A percentile compares a stretch with the other conserved stretches of the same genome.
These are phyloP conservation scores for Senna siamea DNA, from an alignment of 306 rosid species.

Conservation along the genomic window DNA sequence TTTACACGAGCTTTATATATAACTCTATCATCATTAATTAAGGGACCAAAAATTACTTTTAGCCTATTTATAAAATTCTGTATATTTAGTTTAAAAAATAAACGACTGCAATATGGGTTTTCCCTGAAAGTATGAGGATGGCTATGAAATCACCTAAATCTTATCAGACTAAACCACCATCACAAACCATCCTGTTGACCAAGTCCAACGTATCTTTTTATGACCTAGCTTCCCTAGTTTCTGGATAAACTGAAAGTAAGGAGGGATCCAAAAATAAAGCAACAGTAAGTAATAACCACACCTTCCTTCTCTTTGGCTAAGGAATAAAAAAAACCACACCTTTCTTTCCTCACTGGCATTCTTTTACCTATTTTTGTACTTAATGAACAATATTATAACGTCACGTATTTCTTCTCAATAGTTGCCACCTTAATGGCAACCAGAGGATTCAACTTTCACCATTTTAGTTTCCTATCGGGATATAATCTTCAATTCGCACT, in stretches of 20 bases:
- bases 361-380: constrained; percentile 17
- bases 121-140: no score
- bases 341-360: constrained; percentile 32
- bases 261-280: constrained; percentile 26
- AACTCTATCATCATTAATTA: no score
- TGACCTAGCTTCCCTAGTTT: constrained; percentile 29
- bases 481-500: constrained; percentile 14
- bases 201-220: constrained; percentile 37
- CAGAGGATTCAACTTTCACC: constrained; percentile 14
- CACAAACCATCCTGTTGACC: constrained; percentile 39
- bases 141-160: constrained; percentile 37
- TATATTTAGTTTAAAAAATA: no score
- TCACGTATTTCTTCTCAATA: constrained; percentile 22
- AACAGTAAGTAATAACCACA: neutral
- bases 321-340: constrained; percentile 15
- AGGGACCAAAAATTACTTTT: no score
- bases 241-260: constrained; percentile 46
- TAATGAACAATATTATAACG: neutral
- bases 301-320: neutral
- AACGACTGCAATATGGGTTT: no score
- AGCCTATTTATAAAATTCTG: no score
- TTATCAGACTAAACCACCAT: constrained; percentile 20
- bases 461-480: neutral
- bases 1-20: no score
- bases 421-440: constrained; percentile 33